These are phyloP conservation scores for Oryza meyeriana DNA, from an alignment of 176 grass and related monocot genomes.

Conservation along the genomic window DNA sequence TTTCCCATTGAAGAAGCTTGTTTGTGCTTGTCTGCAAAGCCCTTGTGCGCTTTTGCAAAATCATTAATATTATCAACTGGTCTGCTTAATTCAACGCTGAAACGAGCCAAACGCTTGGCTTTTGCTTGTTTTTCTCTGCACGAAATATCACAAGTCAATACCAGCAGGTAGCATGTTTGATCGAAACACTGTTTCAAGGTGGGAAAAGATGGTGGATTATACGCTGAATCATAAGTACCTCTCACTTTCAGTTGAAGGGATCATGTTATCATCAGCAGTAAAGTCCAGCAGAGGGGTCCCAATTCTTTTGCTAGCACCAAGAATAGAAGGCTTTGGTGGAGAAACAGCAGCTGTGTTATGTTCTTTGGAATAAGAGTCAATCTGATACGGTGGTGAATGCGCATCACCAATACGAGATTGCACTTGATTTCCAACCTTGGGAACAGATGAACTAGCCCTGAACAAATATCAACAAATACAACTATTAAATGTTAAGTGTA, in stretches of 20 bases:
- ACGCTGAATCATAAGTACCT: conserved; percentile 39
- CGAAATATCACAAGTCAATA: conserved; percentile 33
- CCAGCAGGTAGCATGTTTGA: not conserved
- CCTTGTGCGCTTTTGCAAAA: conserved; percentile 34
- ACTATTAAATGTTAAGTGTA: not conserved
- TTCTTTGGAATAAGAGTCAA: conserved; percentile 29
- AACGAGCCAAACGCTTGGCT: conserved; percentile 78
- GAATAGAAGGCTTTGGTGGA: conserved; percentile 42
- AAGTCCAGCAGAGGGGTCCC: conserved; percentile 21
- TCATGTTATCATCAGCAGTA: conserved; percentile 25
- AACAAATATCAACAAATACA: conserved; percentile 19
- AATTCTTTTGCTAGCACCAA: conserved; percentile 34
- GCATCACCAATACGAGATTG: conserved; percentile 30
- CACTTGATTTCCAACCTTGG: conserved; percentile 37
- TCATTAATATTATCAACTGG: conserved; percentile 54
- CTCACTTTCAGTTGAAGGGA: conserved; percentile 47
- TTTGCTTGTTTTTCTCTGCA: conserved; percentile 86
- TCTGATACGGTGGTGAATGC: conserved; percentile 36
- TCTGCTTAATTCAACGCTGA: conserved; percentile 69
- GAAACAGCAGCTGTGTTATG: conserved; percentile 23
- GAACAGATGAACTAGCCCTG: conserved; percentile 45
- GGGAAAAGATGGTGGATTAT: not conserved
- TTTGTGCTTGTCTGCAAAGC: conserved; percentile 44
- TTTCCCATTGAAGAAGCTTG: conserved; percentile 30
- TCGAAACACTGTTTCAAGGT: not conserved